Evolutionary conservation across 441 rosid genomes (phyloP).

Genomic region (Euphorbia corollata): DNA sequence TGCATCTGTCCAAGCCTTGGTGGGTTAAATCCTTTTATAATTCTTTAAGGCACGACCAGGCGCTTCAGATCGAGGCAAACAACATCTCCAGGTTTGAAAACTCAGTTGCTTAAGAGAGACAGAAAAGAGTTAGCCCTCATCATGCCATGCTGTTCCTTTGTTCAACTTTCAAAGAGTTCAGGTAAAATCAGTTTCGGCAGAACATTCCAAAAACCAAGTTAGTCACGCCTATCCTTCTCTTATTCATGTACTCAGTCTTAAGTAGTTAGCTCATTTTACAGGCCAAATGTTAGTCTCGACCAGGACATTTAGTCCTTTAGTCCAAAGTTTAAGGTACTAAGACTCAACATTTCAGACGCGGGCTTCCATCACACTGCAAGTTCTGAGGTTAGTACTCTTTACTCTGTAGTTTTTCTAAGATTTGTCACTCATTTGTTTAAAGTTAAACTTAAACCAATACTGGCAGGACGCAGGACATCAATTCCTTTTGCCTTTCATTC

Average conservation of each 20-base stretch:
- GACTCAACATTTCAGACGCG: background rate
- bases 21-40: background rate
- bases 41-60: constrained; percentile 1
- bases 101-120: background rate
- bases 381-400: background rate
- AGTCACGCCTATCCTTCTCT: background rate
- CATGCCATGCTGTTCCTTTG: background rate
- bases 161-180: background rate
- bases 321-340: background rate
- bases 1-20: background rate
- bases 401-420: background rate
- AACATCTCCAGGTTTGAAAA: background rate
- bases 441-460: no score
- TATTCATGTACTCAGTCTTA: background rate
- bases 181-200: background rate
- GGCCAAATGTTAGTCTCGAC: background rate
- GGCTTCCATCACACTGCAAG: background rate
- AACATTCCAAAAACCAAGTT: background rate
- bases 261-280: background rate
- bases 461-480: no score
- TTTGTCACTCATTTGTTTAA: background rate
- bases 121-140: background rate
- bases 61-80: constrained; percentile 6
- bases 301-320: background rate
- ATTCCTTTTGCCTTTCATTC: background rate